Conservation (phyloP, 2,329 filamentous ascomycete genomes). For the Diaporthe capsici region DNA sequence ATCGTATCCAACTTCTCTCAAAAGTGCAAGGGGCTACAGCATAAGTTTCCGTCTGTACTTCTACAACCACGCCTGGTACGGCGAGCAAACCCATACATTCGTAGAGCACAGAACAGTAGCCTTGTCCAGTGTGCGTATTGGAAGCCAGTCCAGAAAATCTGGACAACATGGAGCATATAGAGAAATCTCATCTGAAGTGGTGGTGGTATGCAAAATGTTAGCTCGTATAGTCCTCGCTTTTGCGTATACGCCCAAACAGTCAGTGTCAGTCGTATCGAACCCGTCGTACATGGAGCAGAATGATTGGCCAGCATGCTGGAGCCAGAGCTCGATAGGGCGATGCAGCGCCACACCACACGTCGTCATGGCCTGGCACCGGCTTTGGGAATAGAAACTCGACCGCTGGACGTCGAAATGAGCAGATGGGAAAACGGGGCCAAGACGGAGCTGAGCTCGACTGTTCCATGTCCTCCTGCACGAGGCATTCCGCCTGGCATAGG, state of each 20-base stretch:
- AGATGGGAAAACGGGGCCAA: conserved; percentile 2
- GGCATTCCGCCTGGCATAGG: not conserved
- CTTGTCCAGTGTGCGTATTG: not conserved
- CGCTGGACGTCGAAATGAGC: not conserved
- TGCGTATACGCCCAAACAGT: conserved; percentile 7
- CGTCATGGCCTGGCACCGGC: conserved; percentile 2
- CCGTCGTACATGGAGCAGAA: not conserved
- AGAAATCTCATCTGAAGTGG: not conserved
- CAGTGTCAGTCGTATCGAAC: not conserved
- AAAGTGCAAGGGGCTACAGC: not conserved
- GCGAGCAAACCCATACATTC: not conserved
- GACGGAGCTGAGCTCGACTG: conserved; percentile 11
- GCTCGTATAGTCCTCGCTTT: not conserved
- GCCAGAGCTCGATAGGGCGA: conserved; percentile 1
- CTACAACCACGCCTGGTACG: not conserved
- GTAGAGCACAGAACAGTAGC: not conserved
- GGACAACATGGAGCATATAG: not conserved
- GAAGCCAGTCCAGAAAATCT: not conserved
- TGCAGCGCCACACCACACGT: conserved; percentile 20
- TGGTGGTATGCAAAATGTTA: not conserved
- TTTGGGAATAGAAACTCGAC: conserved; percentile 8
- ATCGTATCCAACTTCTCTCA: not conserved
- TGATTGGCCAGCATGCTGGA: conserved; percentile 12
- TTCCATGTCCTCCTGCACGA: conserved; percentile 10
- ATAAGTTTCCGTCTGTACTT: not conserved